A percentile compares a stretch with the other conserved stretches of the same genome.
These are phyloP conservation scores for Pelargonium australe DNA, from an alignment of 441 rosid genomes.

Conservation along the genomic window DNA sequence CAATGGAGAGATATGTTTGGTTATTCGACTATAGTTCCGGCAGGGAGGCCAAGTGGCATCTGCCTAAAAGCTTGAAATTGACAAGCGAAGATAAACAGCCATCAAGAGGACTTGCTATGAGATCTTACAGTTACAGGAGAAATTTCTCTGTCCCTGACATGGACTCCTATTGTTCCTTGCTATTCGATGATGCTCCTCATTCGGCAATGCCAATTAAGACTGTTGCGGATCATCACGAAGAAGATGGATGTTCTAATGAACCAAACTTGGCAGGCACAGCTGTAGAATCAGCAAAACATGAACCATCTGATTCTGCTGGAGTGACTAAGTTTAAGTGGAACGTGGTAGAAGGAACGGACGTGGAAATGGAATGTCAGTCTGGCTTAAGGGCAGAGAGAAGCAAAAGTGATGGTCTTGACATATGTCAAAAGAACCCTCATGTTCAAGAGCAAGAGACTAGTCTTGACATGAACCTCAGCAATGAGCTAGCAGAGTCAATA, in stretches of 20 bases:
- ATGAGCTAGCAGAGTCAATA: conserved; percentile 16
- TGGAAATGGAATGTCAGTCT: conserved; percentile 13
- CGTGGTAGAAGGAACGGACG: conserved; percentile 1
- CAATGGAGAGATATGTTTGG: conserved; percentile 48
- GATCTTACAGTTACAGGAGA: conserved; percentile 58
- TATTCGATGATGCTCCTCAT: conserved; percentile 27
- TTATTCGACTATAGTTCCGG: conserved; percentile 37
- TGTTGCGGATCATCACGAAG: no score
- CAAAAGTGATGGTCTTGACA: conserved; percentile 8
- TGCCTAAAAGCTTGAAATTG: conserved; percentile 63
- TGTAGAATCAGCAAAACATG: no score
- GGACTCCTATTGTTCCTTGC: conserved; percentile 42
- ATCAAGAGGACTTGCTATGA: conserved; percentile 26
- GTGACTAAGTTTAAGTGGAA: conserved; percentile 19
- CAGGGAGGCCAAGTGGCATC: conserved; percentile 33
- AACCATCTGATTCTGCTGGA: conserved; percentile 18
- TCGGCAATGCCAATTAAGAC: conserved; percentile 15
- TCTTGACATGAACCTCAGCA: conserved; percentile 15
- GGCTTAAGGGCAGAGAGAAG: neutral
- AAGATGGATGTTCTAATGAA: no score
- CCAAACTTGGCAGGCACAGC: conserved; percentile 15
- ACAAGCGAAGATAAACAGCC: no score
- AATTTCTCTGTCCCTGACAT: conserved; percentile 71
- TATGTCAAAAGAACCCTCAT: no score
- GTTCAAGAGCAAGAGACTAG: conserved; percentile 29